Base-by-base conservation (phyloP, 371 early-diverging fungal genomes). In the Conidiobolus incongruus region DNA sequence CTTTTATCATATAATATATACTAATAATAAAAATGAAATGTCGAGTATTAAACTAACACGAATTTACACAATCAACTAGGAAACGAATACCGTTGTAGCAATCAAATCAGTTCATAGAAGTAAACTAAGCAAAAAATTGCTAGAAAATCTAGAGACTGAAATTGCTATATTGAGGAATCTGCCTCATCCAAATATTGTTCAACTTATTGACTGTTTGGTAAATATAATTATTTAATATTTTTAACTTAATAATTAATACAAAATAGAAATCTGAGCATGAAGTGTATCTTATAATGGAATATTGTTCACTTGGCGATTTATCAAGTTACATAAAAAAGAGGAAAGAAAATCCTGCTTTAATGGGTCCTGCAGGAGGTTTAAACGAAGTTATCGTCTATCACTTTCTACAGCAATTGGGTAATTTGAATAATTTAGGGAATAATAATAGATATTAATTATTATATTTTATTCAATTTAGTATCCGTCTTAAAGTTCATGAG, bases 271-370 rank as follows among this genome's bases (percentile, higher is more conserved):
- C 83, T 1, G 80, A 81, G 31, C 66, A 69, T 37, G 80, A 90
- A 50, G 89, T 92, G 35, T 81, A 84, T 55, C 65, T 93, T 29
- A 67, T 93, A 12, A 92, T 93, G 93, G 93, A 93, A 51, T 89
- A 74, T 49, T 93, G 94, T 54, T 65, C 80, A 8, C 50, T 86
- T 53, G 94, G 94, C 35, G 94, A 93, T 52, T 65, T 93, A 10
- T 81, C 90, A 15, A 63, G 70, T 39, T 91, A 75, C 57, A 87
- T 93, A 52, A 83, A 83, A 48, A 54, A 66, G 44, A 56, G 62
- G 42, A 61, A 72, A 38, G 55, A 68, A 43, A 53, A 70, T 40
- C 51, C 59, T 26, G 39, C 63, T 39, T 29, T 56, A 48, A 51
- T 56, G 31, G 49, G 53, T 23, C 47, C 61, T 53, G 54, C 63